Evolutionary conservation across 208 protist genomes (phyloP).

Genomic region (Trypanosoma lewisi): DNA sequence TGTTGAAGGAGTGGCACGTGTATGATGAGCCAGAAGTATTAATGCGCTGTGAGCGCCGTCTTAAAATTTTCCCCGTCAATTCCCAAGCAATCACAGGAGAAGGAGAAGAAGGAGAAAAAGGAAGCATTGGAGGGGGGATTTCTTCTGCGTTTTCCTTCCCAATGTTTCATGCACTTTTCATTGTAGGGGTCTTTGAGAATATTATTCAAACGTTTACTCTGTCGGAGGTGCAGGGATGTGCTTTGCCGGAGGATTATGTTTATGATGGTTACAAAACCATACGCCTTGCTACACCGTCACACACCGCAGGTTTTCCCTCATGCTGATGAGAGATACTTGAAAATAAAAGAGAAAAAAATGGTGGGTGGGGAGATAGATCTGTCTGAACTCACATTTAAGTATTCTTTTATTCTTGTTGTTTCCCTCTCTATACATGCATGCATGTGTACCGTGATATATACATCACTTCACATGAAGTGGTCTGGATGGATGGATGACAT

Average conservation of each 20-base stretch:
- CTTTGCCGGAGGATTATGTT: slow-evolving; percentile 57
- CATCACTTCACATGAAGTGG: no score
- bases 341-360: neutral
- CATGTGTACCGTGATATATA: no score
- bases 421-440: slow-evolving; percentile 9
- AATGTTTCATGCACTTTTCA: slow-evolving; percentile 58
- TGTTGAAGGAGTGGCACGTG: slow-evolving; percentile 86
- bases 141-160: slow-evolving; percentile 58
- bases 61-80: slow-evolving; percentile 36
- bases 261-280: slow-evolving; percentile 83
- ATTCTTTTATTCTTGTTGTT: slow-evolving; percentile 3
- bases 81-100: neutral
- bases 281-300: slow-evolving; percentile 22
- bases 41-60: slow-evolving; percentile 60
- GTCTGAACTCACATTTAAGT: neutral
- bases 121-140: slow-evolving; percentile 41
- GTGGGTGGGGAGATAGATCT: neutral
- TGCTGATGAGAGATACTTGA: neutral
- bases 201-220: slow-evolving; percentile 67
- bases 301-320: neutral
- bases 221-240: slow-evolving; percentile 65
- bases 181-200: slow-evolving; percentile 69
- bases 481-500: no score
- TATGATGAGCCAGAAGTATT: slow-evolving; percentile 69
- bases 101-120: neutral